Evolutionary conservation across 371 early-diverging fungal species (phyloP).

Genomic region (Parasitella parasitica): DNA sequence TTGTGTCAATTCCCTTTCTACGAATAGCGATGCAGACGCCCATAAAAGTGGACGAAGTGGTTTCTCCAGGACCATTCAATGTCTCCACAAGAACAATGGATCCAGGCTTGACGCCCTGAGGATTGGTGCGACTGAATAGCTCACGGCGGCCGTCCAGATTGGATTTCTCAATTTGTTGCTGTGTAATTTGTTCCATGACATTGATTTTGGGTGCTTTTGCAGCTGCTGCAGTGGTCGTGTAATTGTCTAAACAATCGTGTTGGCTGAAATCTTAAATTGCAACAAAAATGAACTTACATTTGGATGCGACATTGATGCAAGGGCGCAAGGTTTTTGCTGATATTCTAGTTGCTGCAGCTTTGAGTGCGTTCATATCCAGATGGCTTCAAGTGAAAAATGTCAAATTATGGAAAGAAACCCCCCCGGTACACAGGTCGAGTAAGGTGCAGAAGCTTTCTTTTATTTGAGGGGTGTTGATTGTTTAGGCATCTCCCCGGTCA

Average conservation of each 20-base stretch:
- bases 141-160: constrained; percentile 64
- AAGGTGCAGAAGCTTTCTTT: not conserved
- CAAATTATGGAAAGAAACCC: not conserved
- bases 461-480: not conserved
- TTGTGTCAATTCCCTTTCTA: constrained; percentile 76
- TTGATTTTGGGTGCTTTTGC: constrained; percentile 60
- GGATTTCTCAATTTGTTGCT: constrained; percentile 60
- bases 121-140: constrained; percentile 57
- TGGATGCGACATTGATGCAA: not conserved
- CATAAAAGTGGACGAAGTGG: constrained; percentile 69
- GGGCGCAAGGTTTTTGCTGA: constrained; percentile 7
- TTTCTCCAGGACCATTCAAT: constrained; percentile 64
- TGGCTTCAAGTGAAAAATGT: not conserved
- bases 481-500: not conserved
- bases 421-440: not conserved
- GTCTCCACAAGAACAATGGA: constrained; percentile 76
- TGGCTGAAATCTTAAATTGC: not conserved
- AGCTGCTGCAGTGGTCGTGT: constrained; percentile 14
- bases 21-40: constrained; percentile 83
- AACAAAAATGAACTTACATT: not conserved
- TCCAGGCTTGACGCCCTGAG: constrained; percentile 64
- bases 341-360: constrained; percentile 6
- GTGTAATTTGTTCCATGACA: constrained; percentile 65
- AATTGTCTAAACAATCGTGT: not conserved
- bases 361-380: constrained; percentile 11